Base-by-base conservation (phyloP, 2,329 filamentous ascomycete genomes). In the Cladosporium sp. region DNA sequence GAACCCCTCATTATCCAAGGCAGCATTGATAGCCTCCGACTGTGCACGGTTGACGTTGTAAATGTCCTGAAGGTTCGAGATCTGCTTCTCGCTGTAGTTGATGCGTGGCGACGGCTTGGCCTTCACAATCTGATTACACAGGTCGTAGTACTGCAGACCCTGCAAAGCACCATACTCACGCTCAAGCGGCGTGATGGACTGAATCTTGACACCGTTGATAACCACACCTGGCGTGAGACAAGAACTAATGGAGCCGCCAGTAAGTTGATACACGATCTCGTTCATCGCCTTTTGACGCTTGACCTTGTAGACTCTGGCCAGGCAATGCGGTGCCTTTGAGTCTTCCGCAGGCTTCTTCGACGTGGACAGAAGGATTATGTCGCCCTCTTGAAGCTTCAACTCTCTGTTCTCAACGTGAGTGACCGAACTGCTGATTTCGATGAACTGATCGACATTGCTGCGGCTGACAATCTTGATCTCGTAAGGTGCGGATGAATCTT, bases 1-100 rank as follows among this genome's bases (percentile, higher is more conserved):
- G 75, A 99, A 99, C 0, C 92, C 96, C 78, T 98, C 95, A 71
- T 99, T 99, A 73, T 96, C 93, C 65, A 93, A 86, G 14, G 93
- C 94, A 62, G 94, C 96, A 69, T 95, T 87, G 67, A 99, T 92
- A 8, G 95, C 95, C 77, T 91, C 91, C 3, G 94, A 92, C 76
- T 99, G 95, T 6, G 93, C 95, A 50, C 84, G 83, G 75, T 99
- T 99, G 65, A 99, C 86, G 26, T 87, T 85, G 79, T 97, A 98
- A 66, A 90, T 93, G 28, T 85, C 81, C 78, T 90, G 89, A 40
- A 92, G 84, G 8, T 86, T 84, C 7, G 86, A 81, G 7, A 97
- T 81, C 67, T 88, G 89, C 68, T 91, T 86, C 5, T 94, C 89
- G 50, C 87, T 86, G 75, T 96, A 97, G 7, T 87, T 88, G 62